Conservation (phyloP, 1,284 basidiomycete species). For the Papiliotrema fonsecae region DNA sequence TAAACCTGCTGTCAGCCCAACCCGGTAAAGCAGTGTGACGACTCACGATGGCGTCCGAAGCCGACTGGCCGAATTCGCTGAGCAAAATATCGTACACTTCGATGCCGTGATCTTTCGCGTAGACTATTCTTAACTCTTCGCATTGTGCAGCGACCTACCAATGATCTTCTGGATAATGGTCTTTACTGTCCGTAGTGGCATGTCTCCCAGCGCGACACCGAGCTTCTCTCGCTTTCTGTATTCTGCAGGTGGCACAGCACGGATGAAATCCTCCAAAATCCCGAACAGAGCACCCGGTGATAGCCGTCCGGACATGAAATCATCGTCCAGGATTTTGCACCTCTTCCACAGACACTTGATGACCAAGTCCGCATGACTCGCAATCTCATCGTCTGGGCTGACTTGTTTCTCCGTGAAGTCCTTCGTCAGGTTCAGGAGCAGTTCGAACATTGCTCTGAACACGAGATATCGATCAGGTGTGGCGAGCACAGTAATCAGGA, state of each 20-base stretch:
- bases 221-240: conserved; percentile 88
- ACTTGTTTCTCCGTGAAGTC: conserved; percentile 65
- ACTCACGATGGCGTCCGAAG: conserved; percentile 48
- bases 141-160: conserved; percentile 55
- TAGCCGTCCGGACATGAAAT: conserved; percentile 72
- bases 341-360: conserved; percentile 99
- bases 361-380: conserved; percentile 91
- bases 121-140: conserved; percentile 16
- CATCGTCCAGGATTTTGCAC: conserved; percentile 87
- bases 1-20: conserved; percentile 41
- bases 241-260: conserved; percentile 89
- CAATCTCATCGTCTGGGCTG: conserved; percentile 63
- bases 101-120: conserved; percentile 32
- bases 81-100: conserved; percentile 42
- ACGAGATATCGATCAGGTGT: conserved; percentile 86
- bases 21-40: too few species aligned
- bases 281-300: conserved; percentile 84
- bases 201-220: conserved; percentile 88
- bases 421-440: conserved; percentile 81
- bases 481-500: conserved; percentile 87
- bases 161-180: conserved; percentile 94
- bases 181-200: conserved; percentile 96
- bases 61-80: conserved; percentile 46
- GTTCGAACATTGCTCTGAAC: conserved; percentile 73
- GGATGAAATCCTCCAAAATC: conserved; percentile 91